Percentiles rank a stretch among this genome's conserved stretches.
These are phyloP conservation scores for Colletotrichum caudatum DNA, from an alignment of 2,329 filamentous ascomycete genomes.

Conservation along the genomic window DNA sequence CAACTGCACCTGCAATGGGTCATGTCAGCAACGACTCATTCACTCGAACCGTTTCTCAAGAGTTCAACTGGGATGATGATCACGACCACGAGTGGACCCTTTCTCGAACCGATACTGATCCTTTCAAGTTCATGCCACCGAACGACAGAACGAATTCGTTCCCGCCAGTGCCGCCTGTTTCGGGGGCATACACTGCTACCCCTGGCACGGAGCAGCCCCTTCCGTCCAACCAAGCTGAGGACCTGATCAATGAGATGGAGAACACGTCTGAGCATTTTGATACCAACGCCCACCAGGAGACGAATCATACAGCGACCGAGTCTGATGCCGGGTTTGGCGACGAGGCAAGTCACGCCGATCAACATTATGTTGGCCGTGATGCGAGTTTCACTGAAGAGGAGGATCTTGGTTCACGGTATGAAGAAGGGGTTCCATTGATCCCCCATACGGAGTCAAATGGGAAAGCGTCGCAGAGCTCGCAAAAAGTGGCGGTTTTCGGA, in stretches of 20 bases:
- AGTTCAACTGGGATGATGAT: constrained; percentile 69
- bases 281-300: constrained; percentile 51
- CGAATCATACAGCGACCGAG: constrained; percentile 20
- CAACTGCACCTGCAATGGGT: constrained; percentile 36
- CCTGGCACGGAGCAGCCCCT: constrained; percentile 53
- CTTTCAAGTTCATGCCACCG: constrained; percentile 70
- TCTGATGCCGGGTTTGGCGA: constrained; percentile 44
- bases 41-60: constrained; percentile 72
- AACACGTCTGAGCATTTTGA: constrained; percentile 57
- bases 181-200: constrained; percentile 26
- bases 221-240: constrained; percentile 63
- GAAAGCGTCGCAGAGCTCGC: constrained; percentile 43
- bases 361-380: constrained; percentile 59
- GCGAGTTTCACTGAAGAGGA: constrained; percentile 56
- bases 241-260: constrained; percentile 66
- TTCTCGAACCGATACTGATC: constrained; percentile 65
- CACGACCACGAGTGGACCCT: constrained; percentile 71
- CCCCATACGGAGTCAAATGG: constrained; percentile 51
- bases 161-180: constrained; percentile 63
- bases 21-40: constrained; percentile 73
- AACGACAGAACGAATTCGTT: constrained; percentile 73
- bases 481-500: constrained; percentile 49
- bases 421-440: constrained; percentile 77
- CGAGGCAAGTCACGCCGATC: constrained; percentile 36
- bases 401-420: constrained; percentile 70